Evolutionary conservation across 1,139 yeast species (phyloP), one percentile per base, ranked within the genome.

Genomic region (Hanseniaspora gamundiae): DNA sequence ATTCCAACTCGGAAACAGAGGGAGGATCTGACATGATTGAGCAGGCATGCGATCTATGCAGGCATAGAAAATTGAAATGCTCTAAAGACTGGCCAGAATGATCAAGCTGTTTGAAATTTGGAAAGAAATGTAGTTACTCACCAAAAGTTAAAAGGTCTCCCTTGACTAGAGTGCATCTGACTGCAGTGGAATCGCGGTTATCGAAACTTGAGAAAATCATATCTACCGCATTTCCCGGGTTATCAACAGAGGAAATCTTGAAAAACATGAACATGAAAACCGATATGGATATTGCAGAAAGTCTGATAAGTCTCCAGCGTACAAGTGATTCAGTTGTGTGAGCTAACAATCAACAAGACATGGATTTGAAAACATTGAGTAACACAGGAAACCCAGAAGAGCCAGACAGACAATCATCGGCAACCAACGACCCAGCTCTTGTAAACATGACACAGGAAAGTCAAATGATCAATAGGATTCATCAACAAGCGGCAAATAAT

Each of bases 71-170:
- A 56, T 62, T 71, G 42, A 70, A 67, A 73, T 71, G 73, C 66
- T 81, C 88, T 64, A 80, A 61, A 58, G 86, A 80, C 51, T 69
- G 64, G 35, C 95, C 95, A 4, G 74, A 74, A 51, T 85, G 95
- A 58, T 68, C 80, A 40, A 84, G 84, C 58, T 85, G 95, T 63
- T 62, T 70, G 16, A 77, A 74, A 45, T 86, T 83, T 57, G 69
- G 71, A 38, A 80, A 94, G 82, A 71, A 73, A 41, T 85, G 95
- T 61, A 65, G 74, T 4, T 85, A 85, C 59, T 76, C 84, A 24
- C 95, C 95, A 13, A 68, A 83, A 49, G 73, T 81, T 2, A 80
- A 81, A 28, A 66, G 95, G 47, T 78, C 88, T 7, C 95, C 95
- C 0, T 66, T 85, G 48, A 85, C 95, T 0, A 68, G 95, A 52